A percentile compares a stretch with the other conserved stretches of the same genome.
These are phyloP conservation scores for Scenedesmus sp. DNA, from an alignment of 163 green algal species.

Conservation along the genomic window DNA sequence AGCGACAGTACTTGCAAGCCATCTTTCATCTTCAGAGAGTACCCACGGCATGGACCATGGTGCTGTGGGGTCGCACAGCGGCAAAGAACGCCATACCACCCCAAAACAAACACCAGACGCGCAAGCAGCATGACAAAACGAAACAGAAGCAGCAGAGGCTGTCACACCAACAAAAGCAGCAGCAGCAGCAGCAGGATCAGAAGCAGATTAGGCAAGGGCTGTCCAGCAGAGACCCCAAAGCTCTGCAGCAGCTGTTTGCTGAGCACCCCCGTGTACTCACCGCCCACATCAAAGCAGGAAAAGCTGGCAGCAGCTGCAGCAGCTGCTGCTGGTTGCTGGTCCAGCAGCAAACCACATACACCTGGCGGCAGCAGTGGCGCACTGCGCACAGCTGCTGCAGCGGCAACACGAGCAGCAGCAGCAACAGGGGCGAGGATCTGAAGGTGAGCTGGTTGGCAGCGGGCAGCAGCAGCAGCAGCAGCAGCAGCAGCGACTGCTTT, in stretches of 20 bases:
- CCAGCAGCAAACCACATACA: constrained; percentile 51
- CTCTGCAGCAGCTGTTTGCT: not conserved
- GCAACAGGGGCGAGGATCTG: not conserved
- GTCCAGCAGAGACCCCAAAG: not conserved
- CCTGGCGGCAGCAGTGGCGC: constrained; percentile 37
- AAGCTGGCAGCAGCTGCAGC: constrained; percentile 13
- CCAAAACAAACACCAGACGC: no score
- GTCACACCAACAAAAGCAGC: not conserved
- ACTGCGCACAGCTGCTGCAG: constrained; percentile 29
- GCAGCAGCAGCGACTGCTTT: not conserved
- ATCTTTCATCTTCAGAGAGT: no score
- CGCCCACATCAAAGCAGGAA: not conserved
- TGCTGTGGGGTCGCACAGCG: no score
- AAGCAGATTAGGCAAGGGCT: not conserved
- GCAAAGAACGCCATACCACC: no score
- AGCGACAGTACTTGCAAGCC: not conserved
- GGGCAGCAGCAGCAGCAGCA: not conserved
- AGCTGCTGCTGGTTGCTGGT: constrained; percentile 15
- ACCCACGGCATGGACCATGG: no score
- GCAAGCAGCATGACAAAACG: not conserved
- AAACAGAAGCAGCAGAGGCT: not conserved
- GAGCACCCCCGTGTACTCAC: constrained; percentile 4
- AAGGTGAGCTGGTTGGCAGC: no score
- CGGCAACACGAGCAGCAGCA: constrained; percentile 27
- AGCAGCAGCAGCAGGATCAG: not conserved